These are phyloP conservation scores for Coemansia sp. DNA, from an alignment of 192 early-diverging fungal species.

Conservation along the genomic window DNA sequence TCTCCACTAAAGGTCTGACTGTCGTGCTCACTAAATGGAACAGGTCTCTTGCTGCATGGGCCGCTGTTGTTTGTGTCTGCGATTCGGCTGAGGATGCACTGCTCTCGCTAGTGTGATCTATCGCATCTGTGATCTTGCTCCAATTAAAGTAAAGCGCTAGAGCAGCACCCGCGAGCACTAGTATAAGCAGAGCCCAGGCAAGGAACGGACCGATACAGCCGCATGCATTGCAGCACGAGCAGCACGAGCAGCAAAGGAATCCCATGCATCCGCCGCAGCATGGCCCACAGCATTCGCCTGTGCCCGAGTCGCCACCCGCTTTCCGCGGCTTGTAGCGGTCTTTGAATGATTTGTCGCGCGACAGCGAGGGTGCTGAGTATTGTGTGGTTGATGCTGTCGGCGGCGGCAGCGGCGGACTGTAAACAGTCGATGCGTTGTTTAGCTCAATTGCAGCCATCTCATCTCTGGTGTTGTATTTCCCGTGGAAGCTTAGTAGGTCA, in stretches of 20 bases:
- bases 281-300: slow-evolving; percentile 53
- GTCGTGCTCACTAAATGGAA: background rate
- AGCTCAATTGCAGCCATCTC: slow-evolving; percentile 4
- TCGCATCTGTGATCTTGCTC: slow-evolving; percentile 34
- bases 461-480: slow-evolving; percentile 9
- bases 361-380: slow-evolving; percentile 28
- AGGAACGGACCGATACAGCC: slow-evolving; percentile 48
- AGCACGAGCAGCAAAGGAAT: slow-evolving; percentile 34
- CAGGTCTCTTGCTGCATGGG: slow-evolving; percentile 12
- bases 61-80: slow-evolving; percentile 1
- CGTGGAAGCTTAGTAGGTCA: slow-evolving; percentile 18
- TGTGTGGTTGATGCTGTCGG: slow-evolving; percentile 20
- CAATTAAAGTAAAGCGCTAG: slow-evolving; percentile 58
- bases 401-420: slow-evolving; percentile 34
- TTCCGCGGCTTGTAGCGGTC: slow-evolving; percentile 43
- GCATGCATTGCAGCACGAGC: slow-evolving; percentile 29
- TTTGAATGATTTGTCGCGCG: slow-evolving; percentile 44
- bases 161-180: slow-evolving; percentile 41
- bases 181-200: slow-evolving; percentile 25
- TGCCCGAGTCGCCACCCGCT: slow-evolving; percentile 53
- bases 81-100: background rate
- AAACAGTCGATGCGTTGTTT: slow-evolving; percentile 23
- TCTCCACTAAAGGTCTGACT: background rate
- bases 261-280: slow-evolving; percentile 51
- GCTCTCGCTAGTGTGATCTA: slow-evolving; percentile 11